Evolutionary conservation across 73 alveolate species (phyloP).

Genomic region (Symbiodinium natans): DNA sequence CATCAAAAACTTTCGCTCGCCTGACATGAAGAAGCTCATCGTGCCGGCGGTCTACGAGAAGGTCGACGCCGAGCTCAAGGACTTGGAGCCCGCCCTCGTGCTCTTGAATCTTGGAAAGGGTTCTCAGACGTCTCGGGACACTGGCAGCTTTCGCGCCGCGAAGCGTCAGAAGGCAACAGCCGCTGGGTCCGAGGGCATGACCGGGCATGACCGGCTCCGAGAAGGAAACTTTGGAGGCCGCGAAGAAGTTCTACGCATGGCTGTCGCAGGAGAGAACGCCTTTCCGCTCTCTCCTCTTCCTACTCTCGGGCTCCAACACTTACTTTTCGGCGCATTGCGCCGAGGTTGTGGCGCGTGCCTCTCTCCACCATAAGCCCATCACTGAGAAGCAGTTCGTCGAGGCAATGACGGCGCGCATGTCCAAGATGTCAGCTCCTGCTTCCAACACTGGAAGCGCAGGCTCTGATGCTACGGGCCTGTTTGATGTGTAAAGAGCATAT

Average conservation of each 20-base stretch:
- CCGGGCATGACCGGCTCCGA: too few relatives aligned
- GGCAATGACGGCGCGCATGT: background rate
- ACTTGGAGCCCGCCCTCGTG: background rate
- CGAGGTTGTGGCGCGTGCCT: background rate
- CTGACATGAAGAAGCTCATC: background rate
- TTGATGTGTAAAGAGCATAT: background rate
- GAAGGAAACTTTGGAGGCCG: background rate
- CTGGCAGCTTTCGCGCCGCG: background rate
- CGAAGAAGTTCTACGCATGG: background rate
- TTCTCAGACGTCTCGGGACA: background rate
- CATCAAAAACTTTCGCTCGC: background rate
- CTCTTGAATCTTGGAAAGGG: background rate
- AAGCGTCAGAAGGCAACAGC: background rate
- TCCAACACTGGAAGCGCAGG: background rate
- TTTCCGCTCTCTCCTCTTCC: slow-evolving; percentile 2
- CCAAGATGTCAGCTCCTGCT: background rate
- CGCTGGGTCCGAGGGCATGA: background rate
- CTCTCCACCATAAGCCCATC: background rate
- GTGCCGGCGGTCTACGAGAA: background rate
- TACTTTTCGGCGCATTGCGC: background rate
- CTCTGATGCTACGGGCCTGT: background rate
- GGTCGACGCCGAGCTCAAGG: background rate
- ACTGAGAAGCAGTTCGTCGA: background rate
- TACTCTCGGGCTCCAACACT: background rate
- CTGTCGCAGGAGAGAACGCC: background rate